A percentile compares a stretch with the other conserved stretches of the same genome.
These are phyloP conservation scores for Xerocomellus intermedius DNA, from an alignment of 768 basidiomycete species.

Conservation along the genomic window DNA sequence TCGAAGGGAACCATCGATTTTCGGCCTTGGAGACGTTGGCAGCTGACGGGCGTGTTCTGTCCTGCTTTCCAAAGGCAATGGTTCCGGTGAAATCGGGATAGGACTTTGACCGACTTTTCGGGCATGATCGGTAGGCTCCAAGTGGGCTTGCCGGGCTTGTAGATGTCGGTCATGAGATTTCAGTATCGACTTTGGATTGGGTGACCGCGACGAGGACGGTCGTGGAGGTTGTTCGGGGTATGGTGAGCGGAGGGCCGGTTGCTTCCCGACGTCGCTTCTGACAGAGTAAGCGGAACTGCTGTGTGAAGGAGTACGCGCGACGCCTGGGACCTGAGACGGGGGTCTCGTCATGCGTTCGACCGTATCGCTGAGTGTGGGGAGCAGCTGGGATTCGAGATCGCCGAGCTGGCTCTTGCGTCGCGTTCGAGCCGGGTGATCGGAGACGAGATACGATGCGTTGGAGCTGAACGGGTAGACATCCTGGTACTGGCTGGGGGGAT, in stretches of 20 bases:
- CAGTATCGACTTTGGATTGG: constrained; percentile 33
- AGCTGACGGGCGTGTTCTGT: constrained; percentile 7
- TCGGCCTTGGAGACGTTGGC: constrained; percentile 7
- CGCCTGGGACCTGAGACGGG: constrained; percentile 34
- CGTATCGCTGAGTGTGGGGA: constrained; percentile 71
- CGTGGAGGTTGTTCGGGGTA: constrained; percentile 18
- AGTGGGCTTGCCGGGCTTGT: constrained; percentile 8
- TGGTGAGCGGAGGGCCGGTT: constrained; percentile 5
- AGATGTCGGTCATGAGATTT: constrained; percentile 25
- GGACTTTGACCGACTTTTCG: constrained; percentile 15
- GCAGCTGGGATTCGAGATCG: constrained; percentile 58
- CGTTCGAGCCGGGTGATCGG: constrained; percentile 5
- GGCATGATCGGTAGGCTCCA: constrained; percentile 9
- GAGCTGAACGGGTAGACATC: constrained; percentile 14
- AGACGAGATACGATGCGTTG: constrained; percentile 10
- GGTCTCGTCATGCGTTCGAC: constrained; percentile 70
- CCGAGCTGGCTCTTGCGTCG: constrained; percentile 42
- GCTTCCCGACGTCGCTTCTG: constrained; percentile 6
- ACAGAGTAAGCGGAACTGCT: constrained; percentile 15
- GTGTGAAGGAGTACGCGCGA: constrained; percentile 18
- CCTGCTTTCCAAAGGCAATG: neutral
- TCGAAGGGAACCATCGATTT: constrained; percentile 11
- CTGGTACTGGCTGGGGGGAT: constrained; percentile 11
- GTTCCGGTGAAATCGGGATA: constrained; percentile 10
- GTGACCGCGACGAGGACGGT: constrained; percentile 24